Base-by-base conservation (phyloP, 345 rosid genomes). In the Hibiscus mutabilis region DNA sequence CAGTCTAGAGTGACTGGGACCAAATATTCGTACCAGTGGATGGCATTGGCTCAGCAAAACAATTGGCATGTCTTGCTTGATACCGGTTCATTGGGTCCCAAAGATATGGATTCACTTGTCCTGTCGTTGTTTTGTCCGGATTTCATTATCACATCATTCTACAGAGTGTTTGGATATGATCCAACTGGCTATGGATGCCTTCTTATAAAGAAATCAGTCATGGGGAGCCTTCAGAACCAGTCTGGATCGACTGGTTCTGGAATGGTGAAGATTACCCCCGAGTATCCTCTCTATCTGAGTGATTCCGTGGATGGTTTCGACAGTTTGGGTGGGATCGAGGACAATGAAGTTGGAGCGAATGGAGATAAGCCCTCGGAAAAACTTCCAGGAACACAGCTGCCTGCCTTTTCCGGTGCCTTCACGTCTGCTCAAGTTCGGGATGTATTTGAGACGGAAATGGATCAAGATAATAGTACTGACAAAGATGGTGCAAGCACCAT, bases 121-220 rank as follows among this genome's bases (percentile, higher is more conserved):
- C 77, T 92, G 77, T 96, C 99, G 49, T 80, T 96, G 80, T 96
- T 96, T 75, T 90, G 99, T 0, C 99, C 99, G 0, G 99, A 96
- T 85, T 96, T 96, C 64, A 92, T 96, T 72, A 79, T 96, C 66
- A 96, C 99, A 12, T 96, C 99, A 15, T 96, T 96, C 80, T 96
- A 96, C 72, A 85, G 95, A 76, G 99, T 96, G 15, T 96, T 96
- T 75, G 99, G 99, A 58, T 78, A 72, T 78, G 99, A 96, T 68
- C 99, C 99, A 25, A 96, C 98, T 74, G 99, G 99, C 31, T 96
- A 92, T 77, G 99, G 99, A 10, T 96, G 99, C 82, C 93, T 96
- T 70, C 84, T 96, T 64, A 92, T 96, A 52, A 96, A 96, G 75
- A 96, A 96, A 83, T 96, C 99, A 11, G 96, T 96, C 65, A 96